Conservation (phyloP, 345 rosid genomes). For the Gynandropsis gynandra region DNA sequence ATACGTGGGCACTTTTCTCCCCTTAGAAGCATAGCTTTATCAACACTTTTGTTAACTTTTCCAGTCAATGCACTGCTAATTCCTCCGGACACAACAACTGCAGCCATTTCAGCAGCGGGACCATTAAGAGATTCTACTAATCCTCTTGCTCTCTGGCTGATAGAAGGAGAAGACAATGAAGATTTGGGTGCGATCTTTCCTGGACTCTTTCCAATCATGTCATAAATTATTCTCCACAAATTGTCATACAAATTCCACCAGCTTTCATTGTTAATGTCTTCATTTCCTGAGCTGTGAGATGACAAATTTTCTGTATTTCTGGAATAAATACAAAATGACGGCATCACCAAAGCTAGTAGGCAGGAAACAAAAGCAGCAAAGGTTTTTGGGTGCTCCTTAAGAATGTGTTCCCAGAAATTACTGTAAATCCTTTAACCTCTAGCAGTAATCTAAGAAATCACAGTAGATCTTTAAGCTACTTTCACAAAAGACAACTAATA, state of each 20-base stretch:
- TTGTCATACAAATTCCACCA: conserved; percentile 91
- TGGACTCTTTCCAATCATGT: conserved; percentile 79
- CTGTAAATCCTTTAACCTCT: conserved; percentile 12
- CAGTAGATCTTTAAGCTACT: conserved; percentile 2
- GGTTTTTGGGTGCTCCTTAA: neutral
- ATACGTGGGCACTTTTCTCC: conserved; percentile 92
- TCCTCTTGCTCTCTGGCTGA: conserved; percentile 96
- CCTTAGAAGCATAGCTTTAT: conserved; percentile 91
- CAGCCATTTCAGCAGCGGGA: conserved; percentile 99
- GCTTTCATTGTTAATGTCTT: conserved; percentile 39
- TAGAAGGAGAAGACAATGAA: conserved; percentile 55
- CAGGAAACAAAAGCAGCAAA: conserved; percentile 4
- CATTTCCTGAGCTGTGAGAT: conserved; percentile 37
- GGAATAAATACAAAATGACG: conserved; percentile 17
- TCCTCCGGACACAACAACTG: conserved; percentile 95
- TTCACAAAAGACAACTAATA: conserved; percentile 7
- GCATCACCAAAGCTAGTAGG: conserved; percentile 17
- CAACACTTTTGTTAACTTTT: conserved; percentile 63
- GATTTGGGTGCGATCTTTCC: conserved; percentile 55
- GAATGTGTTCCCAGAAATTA: neutral
- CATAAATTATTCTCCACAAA: conserved; percentile 74
- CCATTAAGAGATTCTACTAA: conserved; percentile 88
- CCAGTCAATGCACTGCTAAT: conserved; percentile 84
- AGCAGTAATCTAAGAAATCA: neutral
- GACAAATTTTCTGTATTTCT: conserved; percentile 40